A percentile compares a stretch with the other conserved stretches of the same genome.
Conservation (phyloP, 2,329 filamentous ascomycete genomes). For the Trichoderma citrinoviride region DNA sequence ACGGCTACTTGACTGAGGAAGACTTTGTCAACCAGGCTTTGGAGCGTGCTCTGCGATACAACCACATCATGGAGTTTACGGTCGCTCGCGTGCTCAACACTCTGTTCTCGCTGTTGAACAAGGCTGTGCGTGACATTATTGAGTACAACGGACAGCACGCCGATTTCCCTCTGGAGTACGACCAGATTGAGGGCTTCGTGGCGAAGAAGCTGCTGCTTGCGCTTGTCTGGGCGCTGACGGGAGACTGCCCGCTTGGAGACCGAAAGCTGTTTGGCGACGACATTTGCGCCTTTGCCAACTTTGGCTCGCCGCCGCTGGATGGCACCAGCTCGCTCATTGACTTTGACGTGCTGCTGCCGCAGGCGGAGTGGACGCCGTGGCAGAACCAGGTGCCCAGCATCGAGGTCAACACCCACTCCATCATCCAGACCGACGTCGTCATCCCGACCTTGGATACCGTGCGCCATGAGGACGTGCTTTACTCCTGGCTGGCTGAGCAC, state of each 20-base stretch:
- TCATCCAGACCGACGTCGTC: constrained; percentile 96
- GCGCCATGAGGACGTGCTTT: constrained; percentile 96
- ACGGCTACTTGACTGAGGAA: constrained; percentile 71
- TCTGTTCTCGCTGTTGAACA: constrained; percentile 92
- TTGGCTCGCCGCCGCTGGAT: constrained; percentile 78
- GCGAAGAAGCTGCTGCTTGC: constrained; percentile 93
- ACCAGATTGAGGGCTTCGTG: constrained; percentile 84
- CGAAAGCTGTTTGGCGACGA: constrained; percentile 88
- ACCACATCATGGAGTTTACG: constrained; percentile 99
- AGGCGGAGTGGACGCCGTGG: constrained; percentile 88
- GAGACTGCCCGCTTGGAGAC: constrained; percentile 85
- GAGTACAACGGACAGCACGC: constrained; percentile 95
- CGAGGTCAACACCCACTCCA: constrained; percentile 96
- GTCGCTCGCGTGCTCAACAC: constrained; percentile 86
- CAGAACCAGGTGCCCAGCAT: constrained; percentile 90
- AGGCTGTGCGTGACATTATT: constrained; percentile 84
- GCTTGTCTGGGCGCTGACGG: constrained; percentile 91
- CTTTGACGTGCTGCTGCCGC: constrained; percentile 84
- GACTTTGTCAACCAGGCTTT: constrained; percentile 78
- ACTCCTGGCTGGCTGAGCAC: constrained; percentile 98
- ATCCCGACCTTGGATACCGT: constrained; percentile 97
- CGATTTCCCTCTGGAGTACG: constrained; percentile 87
- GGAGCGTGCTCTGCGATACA: constrained; percentile 71
- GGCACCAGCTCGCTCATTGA: constrained; percentile 87
- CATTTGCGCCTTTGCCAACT: constrained; percentile 75